Base-by-base conservation (phyloP, 2,329 filamentous ascomycete genomes). In the Aquanectria penicillioides region DNA sequence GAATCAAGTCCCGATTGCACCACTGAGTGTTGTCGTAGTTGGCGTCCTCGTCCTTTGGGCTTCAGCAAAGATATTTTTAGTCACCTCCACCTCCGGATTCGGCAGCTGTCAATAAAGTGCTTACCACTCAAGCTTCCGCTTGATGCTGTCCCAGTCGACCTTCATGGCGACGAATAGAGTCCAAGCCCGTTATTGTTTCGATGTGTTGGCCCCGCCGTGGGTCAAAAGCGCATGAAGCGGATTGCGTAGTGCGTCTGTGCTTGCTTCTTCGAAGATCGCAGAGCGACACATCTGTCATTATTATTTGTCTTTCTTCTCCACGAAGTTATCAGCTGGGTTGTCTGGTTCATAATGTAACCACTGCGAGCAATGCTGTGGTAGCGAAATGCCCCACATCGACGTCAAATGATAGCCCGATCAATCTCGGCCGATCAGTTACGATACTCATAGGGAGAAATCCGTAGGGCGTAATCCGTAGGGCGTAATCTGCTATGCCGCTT, bases 1-100 rank as follows among this genome's bases (percentile, higher is more conserved):
- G 71, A 20, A 73, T 74, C 53, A 73, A 49, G 37, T 73, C 71
- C 2, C 71, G 65, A 38, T 74, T 74, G 54, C 71, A 73, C 71
- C 71, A 74, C 7, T 64, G 64, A 5, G 70, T 73, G 56, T 74
- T 73, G 23, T 67, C 59, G 54, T 74, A 73, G 37, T 67, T 64
- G 9, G 70, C 68, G 44, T 71, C 57, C 13, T 68, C 63, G 44
- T 74, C 71, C 17, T 61, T 66, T 11, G 66, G 66, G 40, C 66
- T 68, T 33, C 22, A n/a, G 11, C 2, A 12, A 43, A 17, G 10
- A 34, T 25, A 4, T 7, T 29, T 5, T 56, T 33, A 55, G 37
- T 13, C 48, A 38, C 6, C 6, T 15, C 10, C 25, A 20, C 8
- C 5, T n/a, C n/a, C n/a, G 3, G 6, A 15, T 15, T 6, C 7